A percentile compares a stretch with the other conserved stretches of the same genome.
These are phyloP conservation scores for Arabis hirsuta DNA, from an alignment of 345 rosid genomes.

Conservation along the genomic window DNA sequence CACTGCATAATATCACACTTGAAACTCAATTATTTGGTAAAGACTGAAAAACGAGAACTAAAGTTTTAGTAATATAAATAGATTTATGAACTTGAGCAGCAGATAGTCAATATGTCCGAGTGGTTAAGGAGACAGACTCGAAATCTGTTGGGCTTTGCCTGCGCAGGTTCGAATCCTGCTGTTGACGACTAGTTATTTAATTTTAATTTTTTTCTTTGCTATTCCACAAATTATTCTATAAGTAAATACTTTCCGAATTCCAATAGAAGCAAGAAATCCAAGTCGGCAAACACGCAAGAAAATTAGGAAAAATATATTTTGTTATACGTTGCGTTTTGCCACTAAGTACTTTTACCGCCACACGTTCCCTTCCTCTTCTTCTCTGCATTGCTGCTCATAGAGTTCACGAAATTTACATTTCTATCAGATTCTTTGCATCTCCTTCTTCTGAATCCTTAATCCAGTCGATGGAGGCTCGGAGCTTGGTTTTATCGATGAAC, in stretches of 20 bases:
- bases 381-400: slow-evolving; percentile 4
- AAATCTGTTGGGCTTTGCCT: slow-evolving; percentile 99
- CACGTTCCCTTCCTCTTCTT: slow-evolving; percentile 18
- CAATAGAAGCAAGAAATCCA: no score
- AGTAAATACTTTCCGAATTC: no score
- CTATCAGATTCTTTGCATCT: not conserved
- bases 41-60: no score
- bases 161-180: slow-evolving; percentile 99
- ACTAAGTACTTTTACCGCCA: slow-evolving; percentile 33
- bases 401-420: not conserved
- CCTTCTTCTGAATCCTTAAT: slow-evolving; percentile 14
- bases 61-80: no score
- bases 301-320: no score
- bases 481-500: slow-evolving; percentile 28
- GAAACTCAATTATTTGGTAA: not conserved
- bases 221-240: no score
- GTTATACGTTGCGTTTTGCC: not conserved
- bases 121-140: slow-evolving; percentile 99
- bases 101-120: slow-evolving; percentile 79
- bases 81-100: no score
- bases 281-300: no score
- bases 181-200: slow-evolving; percentile 57
- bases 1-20: not conserved
- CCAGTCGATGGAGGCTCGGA: slow-evolving; percentile 31
- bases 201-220: not conserved